phyloP scores from a whole-genome alignment of 164 flowering plant genomes.

The Umbilicus rupestris region DNA sequence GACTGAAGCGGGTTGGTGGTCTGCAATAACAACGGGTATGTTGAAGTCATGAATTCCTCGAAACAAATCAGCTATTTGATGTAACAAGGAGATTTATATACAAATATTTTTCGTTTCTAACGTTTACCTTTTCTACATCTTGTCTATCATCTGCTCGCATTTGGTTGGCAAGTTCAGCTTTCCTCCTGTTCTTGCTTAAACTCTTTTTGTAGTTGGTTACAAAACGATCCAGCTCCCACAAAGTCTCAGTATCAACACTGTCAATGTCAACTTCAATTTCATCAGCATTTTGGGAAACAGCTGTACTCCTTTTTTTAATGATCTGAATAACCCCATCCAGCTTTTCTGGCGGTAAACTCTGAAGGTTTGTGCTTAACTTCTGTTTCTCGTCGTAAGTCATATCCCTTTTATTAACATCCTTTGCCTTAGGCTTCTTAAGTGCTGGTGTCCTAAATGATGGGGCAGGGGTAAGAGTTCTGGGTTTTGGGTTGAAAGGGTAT shows the following conservation, averaged over 20 bases:
- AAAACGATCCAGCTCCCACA: constrained; percentile 86
- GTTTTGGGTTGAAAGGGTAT: neutral
- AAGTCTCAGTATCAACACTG: constrained; percentile 70
- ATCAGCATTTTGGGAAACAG: constrained; percentile 57
- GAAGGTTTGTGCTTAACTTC: constrained; percentile 52
- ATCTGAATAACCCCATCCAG: constrained; percentile 65
- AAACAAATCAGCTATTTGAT: no score
- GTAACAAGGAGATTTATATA: no score
- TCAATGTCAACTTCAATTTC: constrained; percentile 91
- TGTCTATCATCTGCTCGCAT: constrained; percentile 16
- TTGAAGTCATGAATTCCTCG: no score
- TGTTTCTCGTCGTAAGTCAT: constrained; percentile 89
- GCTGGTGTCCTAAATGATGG: neutral
- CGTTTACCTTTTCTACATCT: neutral
- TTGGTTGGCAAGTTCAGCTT: constrained; percentile 42
- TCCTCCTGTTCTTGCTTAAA: constrained; percentile 55
- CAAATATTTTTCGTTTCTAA: no score
- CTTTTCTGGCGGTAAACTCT: constrained; percentile 68
- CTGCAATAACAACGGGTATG: no score
- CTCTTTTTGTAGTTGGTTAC: constrained; percentile 58
- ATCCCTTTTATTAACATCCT: constrained; percentile 63
- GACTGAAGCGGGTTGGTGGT: no score
- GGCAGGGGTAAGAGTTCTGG: neutral
- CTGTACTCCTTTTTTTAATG: constrained; percentile 61
- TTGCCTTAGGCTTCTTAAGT: constrained; percentile 27